Evolutionary conservation across 768 basidiomycete genomes (phyloP).

Genomic region (Lyophyllum shimeji): DNA sequence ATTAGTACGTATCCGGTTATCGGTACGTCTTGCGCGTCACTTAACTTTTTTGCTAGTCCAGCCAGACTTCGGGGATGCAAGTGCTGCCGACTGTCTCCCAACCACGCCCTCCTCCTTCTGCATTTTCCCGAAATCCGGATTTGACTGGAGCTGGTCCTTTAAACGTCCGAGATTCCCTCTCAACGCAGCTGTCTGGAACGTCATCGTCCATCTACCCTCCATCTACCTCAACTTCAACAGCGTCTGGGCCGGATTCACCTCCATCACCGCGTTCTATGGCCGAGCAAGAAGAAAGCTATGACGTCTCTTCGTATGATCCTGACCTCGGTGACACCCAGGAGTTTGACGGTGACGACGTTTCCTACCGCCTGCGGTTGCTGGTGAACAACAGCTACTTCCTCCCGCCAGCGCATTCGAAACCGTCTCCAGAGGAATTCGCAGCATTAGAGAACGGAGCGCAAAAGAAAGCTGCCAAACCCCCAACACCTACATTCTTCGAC

Average conservation of each 20-base stretch:
- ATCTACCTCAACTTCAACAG: conserved; percentile 68
- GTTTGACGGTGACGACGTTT: conserved; percentile 75
- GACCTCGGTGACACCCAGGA: conserved; percentile 50
- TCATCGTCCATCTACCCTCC: conserved; percentile 79
- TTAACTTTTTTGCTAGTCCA: conserved; percentile 14
- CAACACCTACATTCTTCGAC: conserved; percentile 64
- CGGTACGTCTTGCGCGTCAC: conserved; percentile 1
- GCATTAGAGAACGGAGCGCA: conserved; percentile 32
- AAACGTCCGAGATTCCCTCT: conserved; percentile 54
- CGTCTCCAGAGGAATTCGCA: conserved; percentile 65
- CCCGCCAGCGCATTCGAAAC: conserved; percentile 85
- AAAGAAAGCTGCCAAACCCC: conserved; percentile 44
- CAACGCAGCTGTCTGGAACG: conserved; percentile 64
- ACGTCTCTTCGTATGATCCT: conserved; percentile 46
- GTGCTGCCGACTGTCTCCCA: conserved; percentile 19
- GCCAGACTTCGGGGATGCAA: conserved; percentile 20
- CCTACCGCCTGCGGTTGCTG: conserved; percentile 79
- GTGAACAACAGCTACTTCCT: conserved; percentile 89
- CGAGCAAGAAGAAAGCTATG: conserved; percentile 40
- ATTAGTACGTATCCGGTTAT: conserved; percentile 31
- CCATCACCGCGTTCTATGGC: conserved; percentile 60
- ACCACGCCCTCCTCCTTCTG: conserved; percentile 40
- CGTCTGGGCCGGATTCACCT: conserved; percentile 63
- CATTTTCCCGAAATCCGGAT: conserved; percentile 49
- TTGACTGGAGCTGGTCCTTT: conserved; percentile 31